Conservation (phyloP, 1,284 basidiomycete species). For the Ceraceosorus bombacis region DNA sequence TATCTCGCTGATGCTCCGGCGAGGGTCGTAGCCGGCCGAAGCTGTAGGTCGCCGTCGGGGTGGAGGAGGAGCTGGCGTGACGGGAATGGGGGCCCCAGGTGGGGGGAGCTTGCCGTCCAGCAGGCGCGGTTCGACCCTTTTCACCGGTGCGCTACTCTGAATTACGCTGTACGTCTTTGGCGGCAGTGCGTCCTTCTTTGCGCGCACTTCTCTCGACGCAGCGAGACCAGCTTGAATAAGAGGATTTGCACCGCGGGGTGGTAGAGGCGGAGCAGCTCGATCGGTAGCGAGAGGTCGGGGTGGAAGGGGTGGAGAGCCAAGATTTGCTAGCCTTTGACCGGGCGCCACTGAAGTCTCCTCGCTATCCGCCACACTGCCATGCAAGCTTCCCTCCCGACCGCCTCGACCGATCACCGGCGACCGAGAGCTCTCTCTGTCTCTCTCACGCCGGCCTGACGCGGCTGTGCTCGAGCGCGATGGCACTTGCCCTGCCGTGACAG, state of each 20-base stretch:
- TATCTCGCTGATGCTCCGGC: constrained; percentile 8
- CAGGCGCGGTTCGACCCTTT: constrained; percentile 24
- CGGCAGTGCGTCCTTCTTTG: constrained; percentile 37
- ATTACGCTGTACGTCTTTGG: constrained; percentile 47
- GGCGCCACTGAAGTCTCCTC: constrained; percentile 20
- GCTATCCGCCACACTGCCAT: constrained; percentile 15
- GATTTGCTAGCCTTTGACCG: constrained; percentile 16
- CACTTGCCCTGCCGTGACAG: too few relatives aligned
- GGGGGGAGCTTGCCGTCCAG: constrained; percentile 36
- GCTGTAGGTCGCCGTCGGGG: constrained; percentile 19
- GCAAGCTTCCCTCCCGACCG: too few relatives aligned
- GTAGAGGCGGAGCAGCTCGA: constrained; percentile 35
- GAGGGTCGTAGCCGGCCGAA: constrained; percentile 14
- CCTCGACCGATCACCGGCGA: too few relatives aligned
- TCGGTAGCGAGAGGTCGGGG: constrained; percentile 17
- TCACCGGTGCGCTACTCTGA: constrained; percentile 28
- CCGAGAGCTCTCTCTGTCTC: too few relatives aligned
- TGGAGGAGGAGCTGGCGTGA: constrained; percentile 13
- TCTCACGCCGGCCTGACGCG: too few relatives aligned
- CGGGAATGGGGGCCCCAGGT: constrained; percentile 11
- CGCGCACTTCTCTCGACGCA: constrained; percentile 40
- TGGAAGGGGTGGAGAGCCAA: constrained; percentile 23
- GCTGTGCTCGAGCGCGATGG: too few relatives aligned
- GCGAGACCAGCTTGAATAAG: constrained; percentile 47
- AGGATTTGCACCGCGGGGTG: constrained; percentile 40